phyloP scores from a whole-genome alignment of 176 grass and related monocot species.

The Chloris gayana region DNA sequence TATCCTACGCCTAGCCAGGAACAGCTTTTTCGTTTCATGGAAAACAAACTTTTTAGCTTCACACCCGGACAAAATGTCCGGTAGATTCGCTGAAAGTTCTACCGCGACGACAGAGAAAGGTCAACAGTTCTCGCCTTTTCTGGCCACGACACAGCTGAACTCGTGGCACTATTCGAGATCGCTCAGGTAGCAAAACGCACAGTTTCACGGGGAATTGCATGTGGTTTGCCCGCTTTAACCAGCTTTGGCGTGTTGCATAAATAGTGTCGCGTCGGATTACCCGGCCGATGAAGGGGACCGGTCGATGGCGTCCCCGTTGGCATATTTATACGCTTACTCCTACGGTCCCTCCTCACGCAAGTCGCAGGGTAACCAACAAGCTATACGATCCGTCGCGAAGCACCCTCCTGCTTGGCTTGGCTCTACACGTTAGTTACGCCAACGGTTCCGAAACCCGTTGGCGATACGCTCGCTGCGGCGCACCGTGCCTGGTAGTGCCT shows the following conservation, averaged over 20 bases:
- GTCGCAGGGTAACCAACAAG: background rate
- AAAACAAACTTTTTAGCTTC: background rate
- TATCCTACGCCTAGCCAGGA: too few species aligned
- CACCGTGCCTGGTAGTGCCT: background rate
- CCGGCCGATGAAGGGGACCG: background rate
- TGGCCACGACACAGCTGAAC: background rate
- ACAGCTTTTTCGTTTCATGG: background rate
- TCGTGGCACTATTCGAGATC: background rate
- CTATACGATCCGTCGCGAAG: background rate
- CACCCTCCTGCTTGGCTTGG: background rate
- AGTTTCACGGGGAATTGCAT: too few species aligned
- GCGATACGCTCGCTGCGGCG: background rate
- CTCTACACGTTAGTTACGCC: too few species aligned
- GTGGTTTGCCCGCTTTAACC: background rate
- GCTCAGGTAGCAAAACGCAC: too few species aligned
- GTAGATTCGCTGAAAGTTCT: constrained; percentile 3
- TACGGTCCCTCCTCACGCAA: background rate
- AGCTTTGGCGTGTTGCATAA: background rate
- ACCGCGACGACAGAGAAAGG: background rate
- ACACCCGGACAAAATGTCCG: background rate
- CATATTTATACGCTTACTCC: background rate
- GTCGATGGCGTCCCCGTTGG: background rate
- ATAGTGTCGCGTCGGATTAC: background rate
- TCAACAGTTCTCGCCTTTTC: background rate
- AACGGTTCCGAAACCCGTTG: background rate